Base-by-base conservation (phyloP, 1,284 basidiomycete genomes). In the Moesziomyces parantarcticus region DNA sequence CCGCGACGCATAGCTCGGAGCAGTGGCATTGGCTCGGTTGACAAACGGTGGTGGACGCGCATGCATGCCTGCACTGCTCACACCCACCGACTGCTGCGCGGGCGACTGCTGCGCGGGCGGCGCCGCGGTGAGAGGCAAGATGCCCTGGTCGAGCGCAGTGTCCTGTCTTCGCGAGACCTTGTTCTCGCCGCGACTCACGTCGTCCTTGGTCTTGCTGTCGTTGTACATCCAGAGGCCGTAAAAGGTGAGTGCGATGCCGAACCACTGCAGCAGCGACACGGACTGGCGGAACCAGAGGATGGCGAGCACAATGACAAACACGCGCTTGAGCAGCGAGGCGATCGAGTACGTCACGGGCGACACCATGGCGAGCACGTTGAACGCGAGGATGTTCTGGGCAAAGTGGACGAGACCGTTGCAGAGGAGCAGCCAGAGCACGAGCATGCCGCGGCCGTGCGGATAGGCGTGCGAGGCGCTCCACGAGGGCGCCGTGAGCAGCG, bases 271-370 rank as follows among this genome's bases (percentile, higher is more conserved):
- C 6, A 88, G 88, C 69, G 95, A 91, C 4, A 99, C 90, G 20
- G 87, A 83, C 86, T 99, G 96, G 59, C 89, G 90, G 86, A 98
- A 99, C 96, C 96, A 99, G 52, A 95, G 86, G 82, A 99, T 94
- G 29, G 97, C 96, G 74, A 98, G 91, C 85, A 94, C 94, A 80
- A 99, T 99, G 77, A 99, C 97, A 46, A 92, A 94, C 58, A 99
- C 94, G 32, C 97, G 92, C 86, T 99, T 99, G 86, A 98, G 90
- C 76, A 99, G 89, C 13, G 93, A 96, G 0, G 96, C 97, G 83
- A 99, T 98, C 48, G 92, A 95, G 86, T 99, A 99, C 1, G 97
- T 99, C 63, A 99, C 97, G 7, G 96, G 97, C 9, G 95, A 98
- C 1, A 95, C 97, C 36, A 93, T 92, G 2, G 93, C 90, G 25